Evolutionary conservation across 805 yeast species (phyloP).

Genomic region (Wickerhamomyces chaumierensis): DNA sequence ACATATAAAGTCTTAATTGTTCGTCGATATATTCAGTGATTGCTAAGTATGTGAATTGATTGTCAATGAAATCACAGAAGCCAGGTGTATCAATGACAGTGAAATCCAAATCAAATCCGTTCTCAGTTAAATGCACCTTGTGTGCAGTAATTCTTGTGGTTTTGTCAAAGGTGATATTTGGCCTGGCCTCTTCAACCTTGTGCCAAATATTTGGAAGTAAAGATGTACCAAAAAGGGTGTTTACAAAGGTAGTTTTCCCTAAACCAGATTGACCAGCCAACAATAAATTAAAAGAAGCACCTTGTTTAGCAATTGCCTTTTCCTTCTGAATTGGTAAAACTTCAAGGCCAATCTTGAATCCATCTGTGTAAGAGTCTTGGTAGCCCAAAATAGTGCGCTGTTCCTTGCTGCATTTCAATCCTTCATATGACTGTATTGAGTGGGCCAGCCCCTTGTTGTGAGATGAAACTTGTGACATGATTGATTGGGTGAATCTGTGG

Average conservation of each 20-base stretch:
- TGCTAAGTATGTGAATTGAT: slow-evolving; percentile 55
- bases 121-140: slow-evolving; percentile 46
- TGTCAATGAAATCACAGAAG: slow-evolving; percentile 62
- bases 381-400: too few species aligned
- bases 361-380: background rate
- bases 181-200: slow-evolving; percentile 26
- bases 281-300: slow-evolving; percentile 71
- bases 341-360: slow-evolving; percentile 15
- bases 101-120: slow-evolving; percentile 45
- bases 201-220: slow-evolving; percentile 29
- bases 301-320: slow-evolving; percentile 31
- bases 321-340: slow-evolving; percentile 21
- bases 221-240: slow-evolving; percentile 58
- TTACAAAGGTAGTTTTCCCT: slow-evolving; percentile 72
- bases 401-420: background rate
- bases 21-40: slow-evolving; percentile 68
- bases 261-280: slow-evolving; percentile 81
- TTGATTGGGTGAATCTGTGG: too few species aligned
- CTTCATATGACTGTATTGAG: background rate
- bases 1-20: slow-evolving; percentile 55
- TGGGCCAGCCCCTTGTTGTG: background rate
- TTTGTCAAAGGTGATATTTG: slow-evolving; percentile 26
- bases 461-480: background rate
- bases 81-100: slow-evolving; percentile 68
- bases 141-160: slow-evolving; percentile 24